Percentiles rank a stretch among this genome's conserved stretches.
These are phyloP conservation scores for Metarhizium sp. DNA, from an alignment of 2,329 filamentous ascomycete species.

Conservation along the genomic window DNA sequence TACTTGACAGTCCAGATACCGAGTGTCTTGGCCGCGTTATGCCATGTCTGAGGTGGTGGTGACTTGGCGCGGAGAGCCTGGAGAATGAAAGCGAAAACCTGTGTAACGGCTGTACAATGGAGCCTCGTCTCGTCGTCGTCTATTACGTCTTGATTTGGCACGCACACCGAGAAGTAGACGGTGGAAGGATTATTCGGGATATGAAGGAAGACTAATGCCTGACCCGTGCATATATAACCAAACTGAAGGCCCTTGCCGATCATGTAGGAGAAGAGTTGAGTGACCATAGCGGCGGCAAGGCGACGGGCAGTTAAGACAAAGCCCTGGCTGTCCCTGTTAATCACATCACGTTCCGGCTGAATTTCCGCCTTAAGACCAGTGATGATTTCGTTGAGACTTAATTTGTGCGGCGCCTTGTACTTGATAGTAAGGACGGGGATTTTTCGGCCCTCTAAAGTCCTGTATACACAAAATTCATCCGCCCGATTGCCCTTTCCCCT, in stretches of 20 bases:
- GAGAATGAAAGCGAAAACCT: conserved; percentile 29
- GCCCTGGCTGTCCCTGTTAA: conserved; percentile 21
- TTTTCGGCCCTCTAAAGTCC: neutral
- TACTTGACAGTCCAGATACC: conserved; percentile 25
- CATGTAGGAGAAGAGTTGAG: conserved; percentile 31
- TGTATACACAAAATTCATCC: conserved; percentile 22
- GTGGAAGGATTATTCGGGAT: conserved; percentile 22
- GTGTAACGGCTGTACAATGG: conserved; percentile 25
- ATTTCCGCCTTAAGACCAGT: conserved; percentile 25
- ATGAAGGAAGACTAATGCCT: conserved; percentile 24
- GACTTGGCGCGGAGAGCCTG: conserved; percentile 18
- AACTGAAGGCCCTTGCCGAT: conserved; percentile 23
- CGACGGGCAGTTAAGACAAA: conserved; percentile 19
- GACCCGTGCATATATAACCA: conserved; percentile 24
- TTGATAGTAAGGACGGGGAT: conserved; percentile 19
- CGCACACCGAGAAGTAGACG: conserved; percentile 22
- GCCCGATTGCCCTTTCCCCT: conserved; percentile 20
- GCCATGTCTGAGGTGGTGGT: conserved; percentile 21
- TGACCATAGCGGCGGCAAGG: conserved; percentile 27
- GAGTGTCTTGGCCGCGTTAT: conserved; percentile 18
- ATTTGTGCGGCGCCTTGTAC: conserved; percentile 29
- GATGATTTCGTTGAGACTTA: conserved; percentile 21
- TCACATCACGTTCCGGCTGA: conserved; percentile 19
- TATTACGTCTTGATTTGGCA: conserved; percentile 24
- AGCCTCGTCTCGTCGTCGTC: conserved; percentile 23